Evolutionary conservation across 805 yeast genomes (phyloP).

Genomic region (Pichia cephalocereana): DNA sequence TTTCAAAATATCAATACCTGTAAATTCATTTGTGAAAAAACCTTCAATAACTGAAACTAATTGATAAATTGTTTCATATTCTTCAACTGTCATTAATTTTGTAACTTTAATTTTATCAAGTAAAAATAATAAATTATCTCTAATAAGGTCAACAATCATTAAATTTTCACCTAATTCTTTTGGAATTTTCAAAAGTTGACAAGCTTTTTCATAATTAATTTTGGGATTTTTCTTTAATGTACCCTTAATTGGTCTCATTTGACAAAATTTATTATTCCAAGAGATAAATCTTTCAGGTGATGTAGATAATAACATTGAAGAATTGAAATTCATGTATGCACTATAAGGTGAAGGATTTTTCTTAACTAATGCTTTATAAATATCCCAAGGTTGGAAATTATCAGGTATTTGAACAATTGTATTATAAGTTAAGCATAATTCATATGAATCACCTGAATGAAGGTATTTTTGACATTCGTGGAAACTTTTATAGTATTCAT

Average conservation of each 20-base stretch:
- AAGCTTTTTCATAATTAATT: conserved; percentile 51
- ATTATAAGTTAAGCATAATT: conserved; percentile 78
- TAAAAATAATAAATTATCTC: conserved; percentile 78
- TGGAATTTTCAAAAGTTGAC: conserved; percentile 60
- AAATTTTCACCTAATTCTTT: conserved; percentile 93
- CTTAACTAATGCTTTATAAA: conserved; percentile 61
- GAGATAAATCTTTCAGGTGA: conserved; percentile 91
- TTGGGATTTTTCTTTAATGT: conserved; percentile 65
- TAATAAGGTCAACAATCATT: conserved; percentile 92
- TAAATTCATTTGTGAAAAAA: conserved; percentile 30
- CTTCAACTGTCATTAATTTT: conserved; percentile 85
- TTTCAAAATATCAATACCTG: conserved; percentile 72
- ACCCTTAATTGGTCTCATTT: conserved; percentile 93
- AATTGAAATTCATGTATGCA: conserved; percentile 63
- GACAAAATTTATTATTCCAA: conserved; percentile 60
- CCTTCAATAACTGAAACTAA: conserved; percentile 87
- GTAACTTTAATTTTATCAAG: conserved; percentile 59
- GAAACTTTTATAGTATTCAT: conserved; percentile 47
- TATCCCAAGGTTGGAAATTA: conserved; percentile 56
- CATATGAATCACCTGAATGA: conserved; percentile 83
- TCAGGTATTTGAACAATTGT: conserved; percentile 49
- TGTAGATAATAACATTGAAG: conserved; percentile 62
- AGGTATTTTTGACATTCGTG: conserved; percentile 56
- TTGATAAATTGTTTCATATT: conserved; percentile 84
- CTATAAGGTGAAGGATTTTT: conserved; percentile 92